These are phyloP conservation scores for Gossypium sturtianum DNA, from an alignment of 345 rosid species.

Conservation along the genomic window DNA sequence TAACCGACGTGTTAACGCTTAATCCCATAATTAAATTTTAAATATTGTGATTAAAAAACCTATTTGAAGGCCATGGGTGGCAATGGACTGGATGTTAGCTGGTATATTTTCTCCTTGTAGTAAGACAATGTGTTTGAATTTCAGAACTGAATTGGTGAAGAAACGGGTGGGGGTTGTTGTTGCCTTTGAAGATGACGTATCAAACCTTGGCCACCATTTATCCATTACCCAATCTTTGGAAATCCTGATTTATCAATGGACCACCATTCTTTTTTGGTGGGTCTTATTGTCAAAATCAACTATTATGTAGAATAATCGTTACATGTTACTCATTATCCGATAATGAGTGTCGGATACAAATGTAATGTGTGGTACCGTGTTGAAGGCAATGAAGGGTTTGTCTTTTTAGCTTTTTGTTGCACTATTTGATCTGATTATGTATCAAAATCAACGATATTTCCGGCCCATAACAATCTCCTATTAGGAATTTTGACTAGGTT, in stretches of 20 bases:
- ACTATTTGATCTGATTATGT: neutral
- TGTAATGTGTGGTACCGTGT: neutral
- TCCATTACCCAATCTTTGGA: neutral
- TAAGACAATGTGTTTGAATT: neutral
- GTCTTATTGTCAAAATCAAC: neutral
- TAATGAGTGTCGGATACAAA: too few relatives aligned
- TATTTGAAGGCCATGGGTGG: neutral
- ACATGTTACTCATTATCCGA: too few relatives aligned
- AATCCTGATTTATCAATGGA: neutral
- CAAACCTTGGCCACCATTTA: neutral
- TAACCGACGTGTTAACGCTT: neutral
- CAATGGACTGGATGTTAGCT: neutral
- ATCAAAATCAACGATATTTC: too few relatives aligned
- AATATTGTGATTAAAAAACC: neutral
- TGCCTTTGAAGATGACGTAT: slow-evolving; percentile 14
- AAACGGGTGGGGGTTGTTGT: slow-evolving; percentile 5
- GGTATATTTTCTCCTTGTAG: neutral
- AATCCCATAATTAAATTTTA: neutral
- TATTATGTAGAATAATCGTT: neutral
- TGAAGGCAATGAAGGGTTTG: neutral
- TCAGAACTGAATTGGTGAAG: neutral
- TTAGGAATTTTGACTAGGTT: neutral
- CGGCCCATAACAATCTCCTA: neutral
- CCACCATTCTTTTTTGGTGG: slow-evolving; percentile 1
- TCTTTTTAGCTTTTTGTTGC: neutral